A percentile compares a stretch with the other conserved stretches of the same genome.
phyloP scores from a whole-genome alignment of 2,329 filamentous ascomycete species.

The Epichloe uncinata region DNA sequence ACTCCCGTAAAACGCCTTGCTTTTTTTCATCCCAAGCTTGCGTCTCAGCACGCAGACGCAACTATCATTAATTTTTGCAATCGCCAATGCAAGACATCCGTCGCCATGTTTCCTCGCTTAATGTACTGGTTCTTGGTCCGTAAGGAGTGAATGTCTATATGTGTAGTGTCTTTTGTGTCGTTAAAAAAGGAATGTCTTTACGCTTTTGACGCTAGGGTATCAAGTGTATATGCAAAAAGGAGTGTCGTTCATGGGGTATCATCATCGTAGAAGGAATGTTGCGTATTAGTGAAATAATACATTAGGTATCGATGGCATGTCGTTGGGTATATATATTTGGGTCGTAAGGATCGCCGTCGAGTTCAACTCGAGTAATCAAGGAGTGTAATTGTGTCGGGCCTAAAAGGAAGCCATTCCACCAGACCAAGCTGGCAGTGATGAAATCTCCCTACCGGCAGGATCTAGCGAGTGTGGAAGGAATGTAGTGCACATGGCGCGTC shows the following conservation, averaged over 20 bases:
- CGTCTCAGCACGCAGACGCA: background rate
- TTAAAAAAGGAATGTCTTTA: slow-evolving; percentile 30
- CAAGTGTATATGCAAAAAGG: slow-evolving; percentile 1
- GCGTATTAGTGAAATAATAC: slow-evolving; percentile 16
- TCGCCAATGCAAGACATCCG: slow-evolving; percentile 2
- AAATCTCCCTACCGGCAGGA: background rate
- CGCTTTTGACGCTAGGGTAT: slow-evolving; percentile 12
- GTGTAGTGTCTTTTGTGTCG: slow-evolving; percentile 12
- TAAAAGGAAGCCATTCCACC: background rate
- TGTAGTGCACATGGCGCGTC: slow-evolving; percentile 25
- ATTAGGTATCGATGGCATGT: slow-evolving; percentile 10
- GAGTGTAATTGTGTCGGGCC: background rate
- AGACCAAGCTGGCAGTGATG: background rate
- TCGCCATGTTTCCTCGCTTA: slow-evolving; percentile 6
- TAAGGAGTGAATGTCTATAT: slow-evolving; percentile 8
- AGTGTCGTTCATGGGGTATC: slow-evolving; percentile 10
- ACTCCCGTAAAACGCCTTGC: background rate
- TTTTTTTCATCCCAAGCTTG: background rate
- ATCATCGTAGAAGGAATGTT: slow-evolving; percentile 25
- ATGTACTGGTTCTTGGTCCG: slow-evolving; percentile 4
- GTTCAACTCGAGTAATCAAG: slow-evolving; percentile 13
- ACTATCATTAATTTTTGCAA: background rate
- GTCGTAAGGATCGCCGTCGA: slow-evolving; percentile 19
- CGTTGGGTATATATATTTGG: background rate
- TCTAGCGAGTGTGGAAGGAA: slow-evolving; percentile 24